Conservation (phyloP, 768 basidiomycete species). For the Roridomyces roridus region DNA sequence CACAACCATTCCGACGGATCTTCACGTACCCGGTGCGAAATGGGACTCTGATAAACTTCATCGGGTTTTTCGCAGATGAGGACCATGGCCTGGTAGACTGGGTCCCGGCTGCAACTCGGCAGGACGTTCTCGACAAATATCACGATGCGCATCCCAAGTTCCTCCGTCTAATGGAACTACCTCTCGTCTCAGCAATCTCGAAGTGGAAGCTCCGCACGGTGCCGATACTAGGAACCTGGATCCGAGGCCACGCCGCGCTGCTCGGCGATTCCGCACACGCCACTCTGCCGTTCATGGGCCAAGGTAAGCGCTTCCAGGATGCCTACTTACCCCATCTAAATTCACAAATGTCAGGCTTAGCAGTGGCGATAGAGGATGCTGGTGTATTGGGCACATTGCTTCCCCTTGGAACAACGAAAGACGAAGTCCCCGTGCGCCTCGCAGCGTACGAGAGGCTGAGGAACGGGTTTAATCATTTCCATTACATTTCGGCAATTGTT, state of each 20-base stretch:
- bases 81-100: background rate
- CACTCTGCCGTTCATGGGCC: constrained; percentile 29
- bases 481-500: too few species aligned
- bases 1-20: background rate
- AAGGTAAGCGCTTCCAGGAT: too few species aligned
- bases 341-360: constrained; percentile 12
- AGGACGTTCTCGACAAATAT: background rate
- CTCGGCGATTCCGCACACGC: constrained; percentile 28
- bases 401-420: constrained; percentile 8
- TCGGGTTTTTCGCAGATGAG: constrained; percentile 3
- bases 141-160: constrained; percentile 13
- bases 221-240: constrained; percentile 13
- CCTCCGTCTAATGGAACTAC: constrained; percentile 3
- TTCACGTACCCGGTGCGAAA: background rate
- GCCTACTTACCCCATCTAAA: too few species aligned
- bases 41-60: constrained; percentile 13
- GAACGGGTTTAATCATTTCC: too few species aligned
- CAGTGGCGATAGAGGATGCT: constrained; percentile 31
- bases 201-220: constrained; percentile 12
- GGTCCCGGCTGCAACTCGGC: background rate
- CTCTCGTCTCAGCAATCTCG: background rate
- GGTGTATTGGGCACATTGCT: constrained; percentile 13
- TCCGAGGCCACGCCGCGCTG: constrained; percentile 10
- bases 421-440: constrained; percentile 6
- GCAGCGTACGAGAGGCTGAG: constrained; percentile 9